phyloP scores from a whole-genome alignment of 306 rosid species.

The Senna siamea region DNA sequence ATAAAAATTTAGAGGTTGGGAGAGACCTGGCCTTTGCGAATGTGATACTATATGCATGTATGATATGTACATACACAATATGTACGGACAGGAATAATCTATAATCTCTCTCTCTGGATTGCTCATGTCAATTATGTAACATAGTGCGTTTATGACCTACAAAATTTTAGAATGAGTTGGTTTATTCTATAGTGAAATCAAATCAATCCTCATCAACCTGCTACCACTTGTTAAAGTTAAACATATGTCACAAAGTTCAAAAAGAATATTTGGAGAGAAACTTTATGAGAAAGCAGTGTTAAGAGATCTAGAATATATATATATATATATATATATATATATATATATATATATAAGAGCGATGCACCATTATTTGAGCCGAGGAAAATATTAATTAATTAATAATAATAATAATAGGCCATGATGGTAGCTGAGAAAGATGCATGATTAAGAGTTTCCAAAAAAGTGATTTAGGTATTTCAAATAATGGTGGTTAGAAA shows the following conservation, averaged over 20 bases:
- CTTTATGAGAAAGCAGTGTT: conserved; percentile 42
- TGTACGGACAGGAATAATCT: background rate
- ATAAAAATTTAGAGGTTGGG: background rate
- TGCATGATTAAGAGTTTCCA: conserved; percentile 51
- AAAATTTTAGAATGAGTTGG: background rate
- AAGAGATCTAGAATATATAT: too few species aligned
- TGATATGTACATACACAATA: too few species aligned
- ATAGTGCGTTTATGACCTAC: background rate
- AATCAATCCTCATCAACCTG: conserved; percentile 33
- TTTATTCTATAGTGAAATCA: conserved; percentile 15
- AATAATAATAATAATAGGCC: too few species aligned
- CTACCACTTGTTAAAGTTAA: conserved; percentile 38
- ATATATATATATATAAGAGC: too few species aligned
- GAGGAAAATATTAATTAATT: too few species aligned
- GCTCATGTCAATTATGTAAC: background rate
- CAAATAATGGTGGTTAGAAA: conserved; percentile 48
- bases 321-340: too few species aligned
- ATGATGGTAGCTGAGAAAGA: conserved; percentile 39
- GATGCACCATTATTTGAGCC: conserved; percentile 37
- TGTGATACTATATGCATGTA: background rate
- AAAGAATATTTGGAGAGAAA: conserved; percentile 33
- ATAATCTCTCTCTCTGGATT: background rate
- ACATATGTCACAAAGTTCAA: conserved; percentile 29
- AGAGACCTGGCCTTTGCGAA: background rate
- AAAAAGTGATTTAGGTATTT: conserved; percentile 55